These are phyloP conservation scores for Lasiosphaeriaceae sp. DNA, from an alignment of 495 filamentous ascomycete genomes.

Conservation along the genomic window DNA sequence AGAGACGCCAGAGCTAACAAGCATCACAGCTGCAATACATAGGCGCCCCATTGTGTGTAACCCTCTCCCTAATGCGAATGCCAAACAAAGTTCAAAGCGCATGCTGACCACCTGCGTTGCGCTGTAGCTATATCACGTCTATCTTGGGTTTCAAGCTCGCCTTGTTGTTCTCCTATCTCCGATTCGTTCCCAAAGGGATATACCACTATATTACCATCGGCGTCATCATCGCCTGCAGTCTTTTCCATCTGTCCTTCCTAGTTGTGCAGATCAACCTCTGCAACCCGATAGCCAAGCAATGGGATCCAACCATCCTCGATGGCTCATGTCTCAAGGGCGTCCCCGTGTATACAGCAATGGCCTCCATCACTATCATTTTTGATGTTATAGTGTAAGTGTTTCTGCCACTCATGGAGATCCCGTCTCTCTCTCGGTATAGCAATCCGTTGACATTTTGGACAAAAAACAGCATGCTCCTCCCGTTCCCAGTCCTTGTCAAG, in stretches of 20 bases:
- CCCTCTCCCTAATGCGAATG: not conserved
- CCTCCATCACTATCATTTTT: slow-evolving; percentile 41
- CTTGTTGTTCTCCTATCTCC: slow-evolving; percentile 46
- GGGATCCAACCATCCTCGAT: slow-evolving; percentile 34
- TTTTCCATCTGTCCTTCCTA: slow-evolving; percentile 34
- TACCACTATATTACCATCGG: slow-evolving; percentile 35
- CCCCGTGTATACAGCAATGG: slow-evolving; percentile 41
- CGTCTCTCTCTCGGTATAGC: not conserved
- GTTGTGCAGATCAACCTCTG: slow-evolving; percentile 43
- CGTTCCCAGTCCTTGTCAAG: slow-evolving; percentile 47
- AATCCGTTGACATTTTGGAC: not conserved
- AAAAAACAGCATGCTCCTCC: slow-evolving; percentile 37
- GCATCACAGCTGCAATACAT: slow-evolving; percentile 33
- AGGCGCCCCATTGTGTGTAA: slow-evolving; percentile 38
- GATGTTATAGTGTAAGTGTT: slow-evolving; percentile 42
- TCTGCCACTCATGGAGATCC: not conserved
- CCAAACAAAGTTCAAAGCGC: too few relatives aligned
- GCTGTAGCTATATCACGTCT: slow-evolving; percentile 35
- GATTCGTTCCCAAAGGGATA: slow-evolving; percentile 40
- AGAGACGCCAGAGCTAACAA: not conserved
- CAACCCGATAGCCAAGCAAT: slow-evolving; percentile 44
- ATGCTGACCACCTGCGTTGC: not conserved
- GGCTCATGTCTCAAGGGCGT: slow-evolving; percentile 41
- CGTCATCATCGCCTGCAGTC: slow-evolving; percentile 29
- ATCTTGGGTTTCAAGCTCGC: slow-evolving; percentile 53